These are phyloP conservation scores for Cytospora paraplurivora DNA, from an alignment of 2,329 filamentous ascomycete species.

Conservation along the genomic window DNA sequence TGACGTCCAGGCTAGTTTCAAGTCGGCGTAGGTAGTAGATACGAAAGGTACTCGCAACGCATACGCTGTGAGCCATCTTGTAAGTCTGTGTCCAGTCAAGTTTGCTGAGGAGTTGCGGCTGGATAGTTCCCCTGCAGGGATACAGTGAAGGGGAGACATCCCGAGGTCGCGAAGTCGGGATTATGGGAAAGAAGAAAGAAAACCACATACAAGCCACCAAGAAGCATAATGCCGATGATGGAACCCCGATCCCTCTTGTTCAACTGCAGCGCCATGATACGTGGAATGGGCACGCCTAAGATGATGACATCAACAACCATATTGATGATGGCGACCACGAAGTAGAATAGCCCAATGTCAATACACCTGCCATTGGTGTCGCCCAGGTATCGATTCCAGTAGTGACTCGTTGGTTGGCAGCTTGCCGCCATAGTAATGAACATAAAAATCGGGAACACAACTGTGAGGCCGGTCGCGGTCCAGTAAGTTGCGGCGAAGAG, in stretches of 20 bases:
- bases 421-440: slow-evolving; percentile 31
- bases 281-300: slow-evolving; percentile 36
- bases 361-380: slow-evolving; percentile 34
- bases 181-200: neutral
- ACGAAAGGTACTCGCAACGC: slow-evolving; percentile 36
- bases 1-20: neutral
- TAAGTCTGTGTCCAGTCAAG: neutral
- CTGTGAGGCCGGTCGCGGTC: slow-evolving; percentile 18
- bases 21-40: slow-evolving; percentile 35
- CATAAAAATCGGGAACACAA: slow-evolving; percentile 35
- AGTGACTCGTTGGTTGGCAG: slow-evolving; percentile 33
- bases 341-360: slow-evolving; percentile 33
- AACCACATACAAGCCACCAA: slow-evolving; percentile 37
- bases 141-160: no score
- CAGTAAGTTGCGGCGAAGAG: slow-evolving; percentile 32
- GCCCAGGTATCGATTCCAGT: slow-evolving; percentile 34
- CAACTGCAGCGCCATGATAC: slow-evolving; percentile 38
- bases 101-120: neutral
- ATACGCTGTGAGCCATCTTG: slow-evolving; percentile 32
- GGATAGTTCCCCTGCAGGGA: neutral
- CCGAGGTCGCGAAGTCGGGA: no score
- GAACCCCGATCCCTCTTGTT: slow-evolving; percentile 34
- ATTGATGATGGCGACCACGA: slow-evolving; percentile 35
- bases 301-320: slow-evolving; percentile 39
- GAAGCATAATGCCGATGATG: slow-evolving; percentile 36